Conservation (phyloP, 2,329 filamentous ascomycete species). For the Zalaria sp. region DNA sequence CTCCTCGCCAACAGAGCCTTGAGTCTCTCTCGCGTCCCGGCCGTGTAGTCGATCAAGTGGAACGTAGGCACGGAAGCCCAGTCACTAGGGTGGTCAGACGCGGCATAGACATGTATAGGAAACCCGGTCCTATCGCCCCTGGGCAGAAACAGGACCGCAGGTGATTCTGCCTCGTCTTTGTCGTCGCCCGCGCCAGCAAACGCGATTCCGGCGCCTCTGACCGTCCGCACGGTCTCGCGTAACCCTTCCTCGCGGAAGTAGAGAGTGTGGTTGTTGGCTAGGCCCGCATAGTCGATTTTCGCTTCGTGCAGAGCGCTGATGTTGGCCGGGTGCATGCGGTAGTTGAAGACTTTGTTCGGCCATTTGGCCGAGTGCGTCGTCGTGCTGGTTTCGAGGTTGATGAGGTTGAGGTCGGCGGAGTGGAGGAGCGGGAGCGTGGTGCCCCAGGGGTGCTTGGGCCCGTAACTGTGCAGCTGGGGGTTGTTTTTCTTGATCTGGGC, state of each 20-base stretch:
- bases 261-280: slow-evolving; percentile 27
- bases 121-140: slow-evolving; percentile 5
- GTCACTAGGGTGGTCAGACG: slow-evolving; percentile 21
- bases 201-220: slow-evolving; percentile 13
- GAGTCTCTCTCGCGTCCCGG: slow-evolving; percentile 11
- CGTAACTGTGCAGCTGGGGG: slow-evolving; percentile 14
- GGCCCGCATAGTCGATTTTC: slow-evolving; percentile 18
- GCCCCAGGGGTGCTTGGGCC: slow-evolving; percentile 19
- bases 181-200: slow-evolving; percentile 21
- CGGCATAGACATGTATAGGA: slow-evolving; percentile 20
- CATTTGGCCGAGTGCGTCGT: slow-evolving; percentile 19
- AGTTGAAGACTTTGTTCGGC: slow-evolving; percentile 26
- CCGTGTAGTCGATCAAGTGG: slow-evolving; percentile 23
- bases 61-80: slow-evolving; percentile 20
- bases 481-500: slow-evolving; percentile 5
- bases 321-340: slow-evolving; percentile 26
- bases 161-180: slow-evolving; percentile 14
- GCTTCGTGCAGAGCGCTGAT: slow-evolving; percentile 17
- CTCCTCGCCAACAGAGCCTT: slow-evolving; percentile 8
- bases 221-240: slow-evolving; percentile 18
- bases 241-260: slow-evolving; percentile 22
- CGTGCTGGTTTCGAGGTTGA: slow-evolving; percentile 26
- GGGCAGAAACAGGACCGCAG: slow-evolving; percentile 15
- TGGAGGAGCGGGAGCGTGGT: slow-evolving; percentile 19
- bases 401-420: slow-evolving; percentile 19